A percentile compares a stretch with the other conserved stretches of the same genome.
Conservation (phyloP, 2,329 filamentous ascomycete genomes). For the Trichoderma koningiopsis region DNA sequence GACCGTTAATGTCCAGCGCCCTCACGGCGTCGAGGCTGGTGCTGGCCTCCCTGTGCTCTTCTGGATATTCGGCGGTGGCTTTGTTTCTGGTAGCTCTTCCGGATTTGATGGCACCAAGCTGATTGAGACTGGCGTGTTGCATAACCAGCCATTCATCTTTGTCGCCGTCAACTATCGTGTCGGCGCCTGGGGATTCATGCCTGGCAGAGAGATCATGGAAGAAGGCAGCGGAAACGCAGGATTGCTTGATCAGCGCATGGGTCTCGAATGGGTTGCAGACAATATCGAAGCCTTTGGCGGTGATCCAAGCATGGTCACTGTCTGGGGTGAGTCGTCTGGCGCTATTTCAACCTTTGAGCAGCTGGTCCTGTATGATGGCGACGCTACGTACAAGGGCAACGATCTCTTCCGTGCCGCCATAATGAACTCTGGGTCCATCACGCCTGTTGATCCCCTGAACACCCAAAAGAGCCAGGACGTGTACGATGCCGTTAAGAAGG, state of each 20-base stretch:
- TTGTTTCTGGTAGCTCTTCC: constrained; percentile 53
- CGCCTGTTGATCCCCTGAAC: constrained; percentile 66
- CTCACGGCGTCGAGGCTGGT: constrained; percentile 54
- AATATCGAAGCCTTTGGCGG: constrained; percentile 79
- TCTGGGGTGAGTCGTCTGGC: constrained; percentile 75
- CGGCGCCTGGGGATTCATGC: constrained; percentile 73
- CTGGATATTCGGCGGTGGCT: constrained; percentile 72
- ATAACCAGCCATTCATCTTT: constrained; percentile 63
- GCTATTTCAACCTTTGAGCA: constrained; percentile 76
- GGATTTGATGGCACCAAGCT: constrained; percentile 56
- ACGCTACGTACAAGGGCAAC: constrained; percentile 73
- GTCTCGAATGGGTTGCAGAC: constrained; percentile 74
- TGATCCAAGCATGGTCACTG: constrained; percentile 73
- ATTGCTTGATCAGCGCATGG: constrained; percentile 71
- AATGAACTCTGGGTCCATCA: constrained; percentile 71
- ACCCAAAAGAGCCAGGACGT: constrained; percentile 64
- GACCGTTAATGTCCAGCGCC: constrained; percentile 61
- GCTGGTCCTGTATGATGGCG: constrained; percentile 71
- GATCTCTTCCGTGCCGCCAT: constrained; percentile 75
- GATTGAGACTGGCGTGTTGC: constrained; percentile 47
- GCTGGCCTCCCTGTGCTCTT: constrained; percentile 67
- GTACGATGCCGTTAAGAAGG: constrained; percentile 63
- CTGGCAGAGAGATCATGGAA: constrained; percentile 65
- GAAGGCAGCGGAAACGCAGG: constrained; percentile 73
- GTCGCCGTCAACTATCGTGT: constrained; percentile 79